Conservation (phyloP, 352 stramenopile genomes). For the Phytophthora fragariae region DNA sequence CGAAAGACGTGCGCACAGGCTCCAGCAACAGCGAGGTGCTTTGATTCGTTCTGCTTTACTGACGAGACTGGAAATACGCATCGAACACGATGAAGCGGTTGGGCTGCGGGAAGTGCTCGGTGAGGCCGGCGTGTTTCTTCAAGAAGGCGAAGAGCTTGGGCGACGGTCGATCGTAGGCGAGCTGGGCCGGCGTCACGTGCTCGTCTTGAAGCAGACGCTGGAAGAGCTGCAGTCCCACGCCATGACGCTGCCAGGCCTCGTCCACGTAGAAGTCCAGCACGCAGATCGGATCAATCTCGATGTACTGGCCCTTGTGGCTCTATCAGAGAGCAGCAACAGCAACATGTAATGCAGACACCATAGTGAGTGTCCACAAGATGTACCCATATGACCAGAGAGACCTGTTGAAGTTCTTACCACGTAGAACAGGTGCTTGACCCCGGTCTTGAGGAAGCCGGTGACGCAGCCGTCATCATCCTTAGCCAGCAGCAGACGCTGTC, state of each 20-base stretch:
- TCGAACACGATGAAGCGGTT: slow-evolving; percentile 91
- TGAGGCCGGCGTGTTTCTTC: slow-evolving; percentile 68
- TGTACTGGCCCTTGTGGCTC: slow-evolving; percentile 64
- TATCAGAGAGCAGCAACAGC: slow-evolving; percentile 32
- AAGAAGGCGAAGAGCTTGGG: slow-evolving; percentile 84
- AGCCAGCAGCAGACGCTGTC: slow-evolving; percentile 55
- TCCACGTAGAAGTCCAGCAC: slow-evolving; percentile 85
- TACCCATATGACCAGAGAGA: background rate
- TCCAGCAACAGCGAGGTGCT: background rate
- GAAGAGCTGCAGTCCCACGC: slow-evolving; percentile 74
- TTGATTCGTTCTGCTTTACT: slow-evolving; percentile 16
- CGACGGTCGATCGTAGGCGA: slow-evolving; percentile 86
- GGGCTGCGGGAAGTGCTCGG: slow-evolving; percentile 62
- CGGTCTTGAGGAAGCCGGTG: slow-evolving; percentile 72
- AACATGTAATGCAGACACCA: background rate
- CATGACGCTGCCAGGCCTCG: slow-evolving; percentile 58
- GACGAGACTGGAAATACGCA: slow-evolving; percentile 56
- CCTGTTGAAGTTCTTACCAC: slow-evolving; percentile 41
- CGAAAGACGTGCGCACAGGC: background rate
- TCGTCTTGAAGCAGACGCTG: slow-evolving; percentile 59
- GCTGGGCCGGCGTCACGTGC: slow-evolving; percentile 22
- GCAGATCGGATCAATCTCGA: slow-evolving; percentile 78
- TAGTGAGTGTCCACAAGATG: slow-evolving; percentile 1
- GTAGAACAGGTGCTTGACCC: slow-evolving; percentile 82
- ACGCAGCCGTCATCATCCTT: slow-evolving; percentile 27